Percentiles rank a stretch among this genome's conserved stretches.
These are phyloP conservation scores for Nicotiana tomentosiformis DNA, from an alignment of 257 asterid species.

Conservation along the genomic window DNA sequence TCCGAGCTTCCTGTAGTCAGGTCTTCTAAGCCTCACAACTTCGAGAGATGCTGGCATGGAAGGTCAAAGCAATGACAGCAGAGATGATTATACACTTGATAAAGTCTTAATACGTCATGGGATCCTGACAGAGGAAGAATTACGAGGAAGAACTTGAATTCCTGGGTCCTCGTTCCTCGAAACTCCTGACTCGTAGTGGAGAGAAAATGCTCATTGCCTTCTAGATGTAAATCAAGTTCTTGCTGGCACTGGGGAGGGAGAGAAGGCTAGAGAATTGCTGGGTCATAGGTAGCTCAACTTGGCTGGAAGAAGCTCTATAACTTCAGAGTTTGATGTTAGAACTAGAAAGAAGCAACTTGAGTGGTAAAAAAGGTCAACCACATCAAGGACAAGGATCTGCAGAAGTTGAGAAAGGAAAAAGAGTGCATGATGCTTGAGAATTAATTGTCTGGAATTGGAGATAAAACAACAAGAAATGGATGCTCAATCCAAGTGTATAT, in stretches of 20 bases:
- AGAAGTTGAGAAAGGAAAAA: slow-evolving; percentile 18
- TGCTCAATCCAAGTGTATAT: background rate
- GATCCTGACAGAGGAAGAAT: slow-evolving; percentile 11
- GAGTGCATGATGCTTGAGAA: slow-evolving; percentile 20
- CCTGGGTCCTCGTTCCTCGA: background rate
- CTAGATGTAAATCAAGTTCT: background rate
- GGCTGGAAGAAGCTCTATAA: slow-evolving; percentile 19
- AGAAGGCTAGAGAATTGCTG: background rate
- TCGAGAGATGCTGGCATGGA: slow-evolving; percentile 7
- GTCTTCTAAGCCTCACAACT: background rate
- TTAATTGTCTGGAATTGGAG: slow-evolving; percentile 12
- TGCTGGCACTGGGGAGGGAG: background rate
- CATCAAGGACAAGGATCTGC: slow-evolving; percentile 17
- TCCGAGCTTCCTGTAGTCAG: background rate
- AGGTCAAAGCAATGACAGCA: background rate
- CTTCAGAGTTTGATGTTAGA: slow-evolving; percentile 20
- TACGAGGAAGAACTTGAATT: slow-evolving; percentile 3
- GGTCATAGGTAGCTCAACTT: slow-evolving; percentile 12
- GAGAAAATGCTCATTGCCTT: background rate
- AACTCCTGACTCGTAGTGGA: background rate
- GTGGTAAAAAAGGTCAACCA: slow-evolving; percentile 15
- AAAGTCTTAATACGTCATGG: background rate
- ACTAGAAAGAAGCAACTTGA: slow-evolving; percentile 19
- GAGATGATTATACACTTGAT: background rate
- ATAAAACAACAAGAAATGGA: slow-evolving; percentile 18